Conservation (phyloP, 495 filamentous ascomycete genomes). For the Mycothermus thermophilus region DNA sequence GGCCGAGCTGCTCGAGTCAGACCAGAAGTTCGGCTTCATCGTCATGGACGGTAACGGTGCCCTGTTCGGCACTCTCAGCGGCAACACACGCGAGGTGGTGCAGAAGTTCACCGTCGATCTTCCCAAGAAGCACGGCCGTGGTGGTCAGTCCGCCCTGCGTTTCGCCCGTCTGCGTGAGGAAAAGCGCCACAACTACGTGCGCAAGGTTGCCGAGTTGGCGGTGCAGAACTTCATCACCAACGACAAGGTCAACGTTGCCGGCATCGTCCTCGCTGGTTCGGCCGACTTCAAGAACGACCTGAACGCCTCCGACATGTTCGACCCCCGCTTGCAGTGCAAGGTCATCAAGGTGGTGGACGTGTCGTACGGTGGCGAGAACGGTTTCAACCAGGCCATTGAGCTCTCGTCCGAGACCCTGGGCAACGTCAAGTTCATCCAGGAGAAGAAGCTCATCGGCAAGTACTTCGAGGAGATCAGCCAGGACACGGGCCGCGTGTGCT, state of each 20-base stretch:
- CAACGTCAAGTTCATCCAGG: slow-evolving; percentile 99
- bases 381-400: slow-evolving; percentile 98
- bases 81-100: slow-evolving; percentile 91
- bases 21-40: slow-evolving; percentile 98
- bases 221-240: slow-evolving; percentile 97
- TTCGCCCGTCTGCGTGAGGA: slow-evolving; percentile 99
- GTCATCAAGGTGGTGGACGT: slow-evolving; percentile 99
- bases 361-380: slow-evolving; percentile 96
- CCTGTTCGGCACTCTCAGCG: slow-evolving; percentile 88
- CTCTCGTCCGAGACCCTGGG: slow-evolving; percentile 87
- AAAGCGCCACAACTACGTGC: slow-evolving; percentile 98
- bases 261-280: slow-evolving; percentile 86
- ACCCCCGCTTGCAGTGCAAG: slow-evolving; percentile 75
- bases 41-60: slow-evolving; percentile 99
- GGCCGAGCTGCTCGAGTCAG: slow-evolving; percentile 89
- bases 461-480: slow-evolving; percentile 99
- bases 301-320: slow-evolving; percentile 95
- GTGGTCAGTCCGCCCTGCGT: slow-evolving; percentile 97
- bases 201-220: slow-evolving; percentile 93
- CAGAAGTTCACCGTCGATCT: slow-evolving; percentile 96
- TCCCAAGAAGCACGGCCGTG: slow-evolving; percentile 98
- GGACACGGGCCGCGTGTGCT: slow-evolving; percentile 90
- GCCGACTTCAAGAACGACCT: slow-evolving; percentile 99
- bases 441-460: slow-evolving; percentile 97
- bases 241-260: slow-evolving; percentile 95